phyloP scores from a whole-genome alignment of 257 asterid genomes.

The Solanum chiquidenum region DNA sequence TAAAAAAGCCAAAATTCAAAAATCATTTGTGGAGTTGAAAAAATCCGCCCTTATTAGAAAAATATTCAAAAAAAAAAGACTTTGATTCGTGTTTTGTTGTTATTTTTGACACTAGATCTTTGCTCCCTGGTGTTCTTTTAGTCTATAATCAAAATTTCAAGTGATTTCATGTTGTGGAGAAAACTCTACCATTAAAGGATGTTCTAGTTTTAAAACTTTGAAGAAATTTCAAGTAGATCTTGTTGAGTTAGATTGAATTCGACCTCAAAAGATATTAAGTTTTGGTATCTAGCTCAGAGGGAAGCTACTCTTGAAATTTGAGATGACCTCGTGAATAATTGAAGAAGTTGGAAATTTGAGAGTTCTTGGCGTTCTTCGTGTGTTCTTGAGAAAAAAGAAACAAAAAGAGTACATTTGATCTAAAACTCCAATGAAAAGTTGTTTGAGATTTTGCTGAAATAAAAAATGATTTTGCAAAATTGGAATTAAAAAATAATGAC shows the following conservation, averaged over 20 bases:
- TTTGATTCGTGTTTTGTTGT: background rate
- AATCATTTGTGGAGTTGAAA: background rate
- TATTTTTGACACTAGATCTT: background rate
- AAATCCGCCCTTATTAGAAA: background rate
- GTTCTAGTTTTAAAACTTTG: background rate
- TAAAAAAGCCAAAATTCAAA: background rate
- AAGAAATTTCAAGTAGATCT: background rate
- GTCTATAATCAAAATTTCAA: background rate
- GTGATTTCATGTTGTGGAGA: background rate
- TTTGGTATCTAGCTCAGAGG: background rate
- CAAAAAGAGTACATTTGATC: background rate
- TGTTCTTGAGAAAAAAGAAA: background rate
- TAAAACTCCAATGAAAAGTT: background rate
- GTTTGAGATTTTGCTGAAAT: no score
- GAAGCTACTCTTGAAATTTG: background rate
- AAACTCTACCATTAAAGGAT: background rate
- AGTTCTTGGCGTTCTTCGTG: background rate
- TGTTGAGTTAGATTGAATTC: background rate
- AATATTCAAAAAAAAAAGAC: background rate
- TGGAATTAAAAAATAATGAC: no score
- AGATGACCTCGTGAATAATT: background rate
- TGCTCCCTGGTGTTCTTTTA: background rate
- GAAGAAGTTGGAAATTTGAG: no score
- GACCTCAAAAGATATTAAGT: no score
- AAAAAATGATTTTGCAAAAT: no score